Evolutionary conservation across 176 grass and related monocot species (phyloP), one percentile per base, ranked within the genome.

Genomic region (Panicum miliaceum): DNA sequence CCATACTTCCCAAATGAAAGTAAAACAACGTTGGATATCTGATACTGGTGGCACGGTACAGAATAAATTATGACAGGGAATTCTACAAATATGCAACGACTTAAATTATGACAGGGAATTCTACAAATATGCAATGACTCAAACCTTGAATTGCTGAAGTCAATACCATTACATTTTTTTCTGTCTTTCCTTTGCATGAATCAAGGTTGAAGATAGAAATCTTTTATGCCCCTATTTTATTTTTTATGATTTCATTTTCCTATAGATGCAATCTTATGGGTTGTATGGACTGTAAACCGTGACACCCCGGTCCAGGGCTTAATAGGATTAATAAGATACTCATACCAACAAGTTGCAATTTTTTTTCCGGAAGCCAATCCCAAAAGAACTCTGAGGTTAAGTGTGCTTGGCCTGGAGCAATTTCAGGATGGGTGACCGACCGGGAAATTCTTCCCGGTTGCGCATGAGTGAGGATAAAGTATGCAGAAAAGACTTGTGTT

Each of bases 1-100:
- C 29, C 23, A 83, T 81, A 72, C 41, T 76, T 51, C 53, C 53
- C 67, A 27, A 69, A 62, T 75, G 34, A 65, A 83, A 18, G 6
- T 60, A 12, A 51, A 51, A 35, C 29, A 66, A 36, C 15, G 3
- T 37, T 11, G 20, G n/a, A 38, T 62, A 25, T 75, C 29, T 25
- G 37, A 27, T 42, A 20, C n/a, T 29, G 50, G 65, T 70, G 15
- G 7, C 51, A 40, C 29, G 50, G 37, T 57, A 40, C n/a, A 26
- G 4, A 81, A 42, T 70, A 20, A 13, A 27, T 58, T 29, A 58
- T 56, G 32, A 12, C 29, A 64, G 14, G 9, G 37, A 25, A 35
- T 12, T 19, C 7, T 84, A 35, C 42, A 59, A n/a, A 78, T 85
- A 85, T 19, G 2, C 29, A 32, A 32, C 29, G 29, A 32, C n/a